These are phyloP conservation scores for Epichloe aotearoae DNA, from an alignment of 2,329 filamentous ascomycete genomes.

Conservation along the genomic window DNA sequence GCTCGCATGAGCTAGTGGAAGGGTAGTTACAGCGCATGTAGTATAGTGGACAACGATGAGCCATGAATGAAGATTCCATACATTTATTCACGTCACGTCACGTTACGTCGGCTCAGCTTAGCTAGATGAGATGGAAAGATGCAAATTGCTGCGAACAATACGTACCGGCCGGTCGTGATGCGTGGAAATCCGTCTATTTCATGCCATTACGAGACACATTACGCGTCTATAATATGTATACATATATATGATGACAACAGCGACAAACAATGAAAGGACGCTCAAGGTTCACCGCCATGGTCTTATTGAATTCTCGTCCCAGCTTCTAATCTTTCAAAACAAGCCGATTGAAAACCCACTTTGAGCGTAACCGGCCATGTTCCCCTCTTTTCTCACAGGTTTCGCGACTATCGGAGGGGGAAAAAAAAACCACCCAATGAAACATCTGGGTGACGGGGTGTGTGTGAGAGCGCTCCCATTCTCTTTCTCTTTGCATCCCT, in stretches of 20 bases:
- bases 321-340: not conserved
- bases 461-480: not conserved
- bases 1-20: no score
- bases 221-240: no score
- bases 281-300: not conserved
- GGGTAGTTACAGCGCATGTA: not conserved
- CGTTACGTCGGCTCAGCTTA: no score
- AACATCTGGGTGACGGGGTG: not conserved
- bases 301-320: not conserved
- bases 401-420: not conserved
- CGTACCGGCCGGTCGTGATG: no score
- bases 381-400: not conserved
- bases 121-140: no score
- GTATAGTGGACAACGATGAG: not conserved
- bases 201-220: no score
- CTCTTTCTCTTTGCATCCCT: not conserved
- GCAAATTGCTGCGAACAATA: no score
- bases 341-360: not conserved
- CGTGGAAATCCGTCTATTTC: no score
- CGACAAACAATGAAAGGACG: not conserved
- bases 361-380: not conserved
- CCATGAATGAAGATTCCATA: not conserved
- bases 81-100: no score
- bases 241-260: no score
- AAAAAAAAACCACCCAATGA: not conserved